Evolutionary conservation across 352 stramenopile species (phyloP).

Genomic region (Phytophthora chlamydospora): DNA sequence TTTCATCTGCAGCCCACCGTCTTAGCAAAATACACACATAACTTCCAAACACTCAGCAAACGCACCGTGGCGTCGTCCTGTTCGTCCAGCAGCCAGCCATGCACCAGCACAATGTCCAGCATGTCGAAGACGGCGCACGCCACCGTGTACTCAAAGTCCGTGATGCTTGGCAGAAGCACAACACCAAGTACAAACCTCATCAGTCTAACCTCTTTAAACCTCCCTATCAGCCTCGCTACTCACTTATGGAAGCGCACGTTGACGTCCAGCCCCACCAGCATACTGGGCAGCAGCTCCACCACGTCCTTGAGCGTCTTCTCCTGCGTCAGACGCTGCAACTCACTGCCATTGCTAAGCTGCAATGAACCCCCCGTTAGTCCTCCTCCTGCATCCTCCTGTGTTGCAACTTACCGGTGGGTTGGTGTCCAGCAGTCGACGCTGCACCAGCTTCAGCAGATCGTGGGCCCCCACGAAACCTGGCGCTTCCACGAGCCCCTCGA

Average conservation of each 20-base stretch:
- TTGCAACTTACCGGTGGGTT: slow-evolving; percentile 64
- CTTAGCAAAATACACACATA: neutral
- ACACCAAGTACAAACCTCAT: slow-evolving; percentile 10
- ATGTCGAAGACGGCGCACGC: slow-evolving; percentile 96
- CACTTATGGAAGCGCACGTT: slow-evolving; percentile 97
- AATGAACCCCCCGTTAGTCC: slow-evolving; percentile 9
- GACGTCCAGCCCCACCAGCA: slow-evolving; percentile 97
- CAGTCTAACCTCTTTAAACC: neutral
- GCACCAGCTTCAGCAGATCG: slow-evolving; percentile 92
- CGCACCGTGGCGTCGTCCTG: slow-evolving; percentile 85
- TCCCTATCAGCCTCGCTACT: slow-evolving; percentile 1
- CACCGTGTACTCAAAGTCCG: slow-evolving; percentile 96
- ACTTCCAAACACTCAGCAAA: neutral
- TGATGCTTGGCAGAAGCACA: slow-evolving; percentile 61
- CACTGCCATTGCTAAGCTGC: slow-evolving; percentile 51
- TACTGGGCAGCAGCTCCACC: slow-evolving; percentile 89
- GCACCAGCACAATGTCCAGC: slow-evolving; percentile 94
- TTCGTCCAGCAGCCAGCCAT: slow-evolving; percentile 97
- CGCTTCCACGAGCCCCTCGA: slow-evolving; percentile 66
- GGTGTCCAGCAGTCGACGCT: slow-evolving; percentile 81
- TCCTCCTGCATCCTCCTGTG: slow-evolving; percentile 1
- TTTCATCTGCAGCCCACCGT: slow-evolving; percentile 39
- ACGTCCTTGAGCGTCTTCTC: slow-evolving; percentile 92
- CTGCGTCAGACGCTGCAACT: slow-evolving; percentile 72
- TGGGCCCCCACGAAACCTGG: slow-evolving; percentile 86